Evolutionary conservation across 2,329 filamentous ascomycete species (phyloP).

Genomic region (Fusarium sp.): DNA sequence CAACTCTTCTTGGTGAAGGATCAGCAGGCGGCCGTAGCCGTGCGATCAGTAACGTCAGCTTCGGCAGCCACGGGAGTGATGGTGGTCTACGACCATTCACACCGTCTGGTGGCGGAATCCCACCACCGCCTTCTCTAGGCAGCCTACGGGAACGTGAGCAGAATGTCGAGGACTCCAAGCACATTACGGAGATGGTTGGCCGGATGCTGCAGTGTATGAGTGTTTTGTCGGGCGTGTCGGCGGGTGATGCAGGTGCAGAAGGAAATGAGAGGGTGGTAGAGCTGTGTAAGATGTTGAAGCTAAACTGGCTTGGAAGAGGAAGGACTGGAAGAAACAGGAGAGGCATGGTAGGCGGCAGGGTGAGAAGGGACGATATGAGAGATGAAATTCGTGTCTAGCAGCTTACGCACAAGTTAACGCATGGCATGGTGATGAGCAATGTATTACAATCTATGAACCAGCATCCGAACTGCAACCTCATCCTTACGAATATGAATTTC

Average conservation of each 20-base stretch:
- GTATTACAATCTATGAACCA: not conserved
- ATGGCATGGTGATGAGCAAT: not conserved
- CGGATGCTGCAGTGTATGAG: slow-evolving; percentile 96
- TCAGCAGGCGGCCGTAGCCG: slow-evolving; percentile 71
- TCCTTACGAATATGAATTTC: not conserved
- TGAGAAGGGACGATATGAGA: slow-evolving; percentile 55
- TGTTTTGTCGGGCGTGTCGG: slow-evolving; percentile 72
- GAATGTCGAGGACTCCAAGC: slow-evolving; percentile 73
- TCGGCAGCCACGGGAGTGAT: slow-evolving; percentile 61
- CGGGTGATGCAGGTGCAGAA: slow-evolving; percentile 68
- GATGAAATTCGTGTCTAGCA: slow-evolving; percentile 50
- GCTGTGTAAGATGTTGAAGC: slow-evolving; percentile 85
- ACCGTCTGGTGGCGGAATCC: slow-evolving; percentile 46
- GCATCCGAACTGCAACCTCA: not conserved
- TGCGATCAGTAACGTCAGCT: slow-evolving; percentile 85
- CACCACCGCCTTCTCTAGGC: slow-evolving; percentile 43
- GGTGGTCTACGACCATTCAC: slow-evolving; percentile 61
- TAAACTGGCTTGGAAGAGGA: slow-evolving; percentile 95
- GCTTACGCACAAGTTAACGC: not conserved
- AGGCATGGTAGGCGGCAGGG: slow-evolving; percentile 81
- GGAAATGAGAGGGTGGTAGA: slow-evolving; percentile 82
- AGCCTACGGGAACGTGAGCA: slow-evolving; percentile 65
- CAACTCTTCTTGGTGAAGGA: slow-evolving; percentile 77
- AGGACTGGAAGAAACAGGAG: slow-evolving; percentile 87
- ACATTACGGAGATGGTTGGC: slow-evolving; percentile 92